Conservation (phyloP, 345 rosid genomes). For the Salix purpurea region DNA sequence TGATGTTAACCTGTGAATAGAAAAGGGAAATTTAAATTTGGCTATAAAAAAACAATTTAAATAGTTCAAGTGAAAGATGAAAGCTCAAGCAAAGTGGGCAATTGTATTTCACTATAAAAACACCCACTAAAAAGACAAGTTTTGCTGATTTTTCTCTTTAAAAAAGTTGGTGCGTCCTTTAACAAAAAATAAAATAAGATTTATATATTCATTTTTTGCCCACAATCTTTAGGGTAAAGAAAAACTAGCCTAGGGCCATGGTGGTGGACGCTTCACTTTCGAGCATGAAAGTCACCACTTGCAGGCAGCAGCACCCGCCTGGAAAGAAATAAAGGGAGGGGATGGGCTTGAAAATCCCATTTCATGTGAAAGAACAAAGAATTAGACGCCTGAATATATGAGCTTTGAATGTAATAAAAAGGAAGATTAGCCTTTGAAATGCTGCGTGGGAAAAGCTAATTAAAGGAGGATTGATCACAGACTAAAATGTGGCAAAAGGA, state of each 20-base stretch:
- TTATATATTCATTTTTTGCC: not conserved
- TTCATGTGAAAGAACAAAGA: not conserved
- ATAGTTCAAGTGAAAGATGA: no score
- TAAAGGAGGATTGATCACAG: constrained; percentile 24
- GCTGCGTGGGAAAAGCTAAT: constrained; percentile 9
- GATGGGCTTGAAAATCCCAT: not conserved
- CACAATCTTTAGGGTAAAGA: not conserved
- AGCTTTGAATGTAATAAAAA: not conserved
- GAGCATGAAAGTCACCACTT: not conserved
- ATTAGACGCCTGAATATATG: not conserved
- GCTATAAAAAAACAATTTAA: no score
- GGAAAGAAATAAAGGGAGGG: not conserved
- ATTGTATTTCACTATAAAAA: no score
- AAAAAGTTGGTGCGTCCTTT: no score
- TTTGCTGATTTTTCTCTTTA: no score
- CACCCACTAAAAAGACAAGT: no score
- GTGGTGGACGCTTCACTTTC: not conserved
- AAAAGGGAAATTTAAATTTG: no score
- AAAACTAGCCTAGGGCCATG: not conserved
- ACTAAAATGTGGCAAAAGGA: constrained; percentile 41
- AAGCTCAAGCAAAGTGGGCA: no score
- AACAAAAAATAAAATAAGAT: no score
- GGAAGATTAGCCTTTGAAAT: not conserved
- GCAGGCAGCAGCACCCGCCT: not conserved
- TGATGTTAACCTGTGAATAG: no score